phyloP scores from a whole-genome alignment of 1,139 yeast species.

The Pichia sp. region DNA sequence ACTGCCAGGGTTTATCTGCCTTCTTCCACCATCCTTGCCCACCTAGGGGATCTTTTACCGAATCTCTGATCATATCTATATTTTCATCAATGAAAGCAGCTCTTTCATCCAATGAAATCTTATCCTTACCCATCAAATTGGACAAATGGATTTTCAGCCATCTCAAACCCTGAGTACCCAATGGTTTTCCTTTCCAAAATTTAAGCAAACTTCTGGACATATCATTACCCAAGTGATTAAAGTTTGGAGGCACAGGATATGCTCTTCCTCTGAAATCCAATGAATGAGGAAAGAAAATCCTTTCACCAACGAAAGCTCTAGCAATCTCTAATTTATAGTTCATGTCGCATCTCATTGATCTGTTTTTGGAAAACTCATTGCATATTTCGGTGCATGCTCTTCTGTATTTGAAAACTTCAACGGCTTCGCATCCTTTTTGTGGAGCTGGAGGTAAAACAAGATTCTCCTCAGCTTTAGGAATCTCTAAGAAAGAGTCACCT shows the following conservation, averaged over 20 bases:
- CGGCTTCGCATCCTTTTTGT: constrained; percentile 66
- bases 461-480: constrained; percentile 60
- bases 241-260: constrained; percentile 72
- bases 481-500: constrained; percentile 73
- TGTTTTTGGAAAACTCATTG: constrained; percentile 58
- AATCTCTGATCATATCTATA: constrained; percentile 54
- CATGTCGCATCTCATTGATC: constrained; percentile 89
- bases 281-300: constrained; percentile 89
- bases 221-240: constrained; percentile 85
- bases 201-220: constrained; percentile 77
- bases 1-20: constrained; percentile 97
- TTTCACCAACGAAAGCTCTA: constrained; percentile 84
- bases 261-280: constrained; percentile 96
- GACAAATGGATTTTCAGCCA: constrained; percentile 94
- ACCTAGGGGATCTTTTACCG: constrained; percentile 67
- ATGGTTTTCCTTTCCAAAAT: constrained; percentile 82
- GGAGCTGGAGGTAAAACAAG: constrained; percentile 64
- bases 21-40: constrained; percentile 70
- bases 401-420: constrained; percentile 63
- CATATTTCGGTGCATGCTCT: constrained; percentile 52
- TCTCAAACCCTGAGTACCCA: constrained; percentile 70
- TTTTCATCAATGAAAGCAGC: constrained; percentile 66
- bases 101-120: constrained; percentile 74
- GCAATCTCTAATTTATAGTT: constrained; percentile 94
- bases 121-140: constrained; percentile 83